phyloP scores from a whole-genome alignment of 2,329 filamentous ascomycete genomes.

The Ilyonectria sp. region DNA sequence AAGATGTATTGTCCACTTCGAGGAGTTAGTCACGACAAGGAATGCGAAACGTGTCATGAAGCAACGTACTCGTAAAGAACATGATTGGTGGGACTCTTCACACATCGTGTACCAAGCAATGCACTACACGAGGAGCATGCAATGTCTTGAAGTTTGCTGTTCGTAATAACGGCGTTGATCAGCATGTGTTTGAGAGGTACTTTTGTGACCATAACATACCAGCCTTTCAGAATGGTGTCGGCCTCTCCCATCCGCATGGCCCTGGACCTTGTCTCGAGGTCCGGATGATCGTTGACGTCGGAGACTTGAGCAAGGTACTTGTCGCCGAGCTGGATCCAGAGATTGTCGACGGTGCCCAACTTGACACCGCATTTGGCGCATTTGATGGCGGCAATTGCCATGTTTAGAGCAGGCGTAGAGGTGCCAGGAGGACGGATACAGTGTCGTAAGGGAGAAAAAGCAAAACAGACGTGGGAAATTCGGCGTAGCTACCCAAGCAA shows the following conservation, averaged over 20 bases:
- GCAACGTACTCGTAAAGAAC: constrained; percentile 55
- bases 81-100: constrained; percentile 54
- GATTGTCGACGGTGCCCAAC: constrained; percentile 53
- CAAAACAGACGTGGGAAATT: background rate
- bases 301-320: constrained; percentile 57
- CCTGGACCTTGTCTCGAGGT: constrained; percentile 46
- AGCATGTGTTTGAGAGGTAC: background rate
- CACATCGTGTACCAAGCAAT: constrained; percentile 54
- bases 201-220: constrained; percentile 43
- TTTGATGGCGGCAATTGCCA: constrained; percentile 55
- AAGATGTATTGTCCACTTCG: constrained; percentile 57
- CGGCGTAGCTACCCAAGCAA: constrained; percentile 6
- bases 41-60: background rate
- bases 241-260: constrained; percentile 49
- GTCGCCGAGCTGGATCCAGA: constrained; percentile 59
- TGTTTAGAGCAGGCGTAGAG: constrained; percentile 32
- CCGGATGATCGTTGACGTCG: constrained; percentile 32
- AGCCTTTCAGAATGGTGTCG: constrained; percentile 55
- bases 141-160: constrained; percentile 56
- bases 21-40: constrained; percentile 15
- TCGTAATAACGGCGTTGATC: background rate
- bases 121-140: constrained; percentile 51
- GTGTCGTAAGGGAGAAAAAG: background rate
- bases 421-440: background rate
- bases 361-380: constrained; percentile 53